These are phyloP conservation scores for Botryotinia calthae DNA, from an alignment of 2,329 filamentous ascomycete genomes.

Conservation along the genomic window DNA sequence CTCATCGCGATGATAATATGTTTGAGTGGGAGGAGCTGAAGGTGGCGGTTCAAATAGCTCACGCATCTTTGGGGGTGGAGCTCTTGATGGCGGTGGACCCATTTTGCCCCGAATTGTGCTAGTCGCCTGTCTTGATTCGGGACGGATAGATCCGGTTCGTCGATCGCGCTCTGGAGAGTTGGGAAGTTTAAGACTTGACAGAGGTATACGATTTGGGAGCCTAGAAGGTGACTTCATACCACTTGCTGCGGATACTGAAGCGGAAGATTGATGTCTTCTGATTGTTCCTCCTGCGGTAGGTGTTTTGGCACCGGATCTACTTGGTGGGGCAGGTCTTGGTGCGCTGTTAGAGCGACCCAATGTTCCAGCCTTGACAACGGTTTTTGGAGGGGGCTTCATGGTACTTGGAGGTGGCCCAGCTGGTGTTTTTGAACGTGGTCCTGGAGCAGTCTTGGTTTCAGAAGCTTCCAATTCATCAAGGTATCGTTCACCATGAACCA, in stretches of 20 bases:
- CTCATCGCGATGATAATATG: slow-evolving; percentile 50
- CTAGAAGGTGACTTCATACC: slow-evolving; percentile 58
- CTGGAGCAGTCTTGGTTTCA: slow-evolving; percentile 56
- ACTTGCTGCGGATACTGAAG: slow-evolving; percentile 16
- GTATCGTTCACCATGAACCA: slow-evolving; percentile 89
- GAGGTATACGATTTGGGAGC: slow-evolving; percentile 66
- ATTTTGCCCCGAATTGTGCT: slow-evolving; percentile 43
- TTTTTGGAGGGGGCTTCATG: slow-evolving; percentile 25
- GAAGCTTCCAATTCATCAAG: slow-evolving; percentile 75
- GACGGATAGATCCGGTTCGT: slow-evolving; percentile 29
- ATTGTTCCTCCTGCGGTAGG: slow-evolving; percentile 46
- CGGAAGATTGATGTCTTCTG: slow-evolving; percentile 34
- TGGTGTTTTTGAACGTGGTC: slow-evolving; percentile 73
- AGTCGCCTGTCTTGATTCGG: slow-evolving; percentile 35
- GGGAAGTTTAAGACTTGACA: slow-evolving; percentile 66
- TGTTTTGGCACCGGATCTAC: slow-evolving; percentile 48
- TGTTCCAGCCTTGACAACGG: slow-evolving; percentile 30
- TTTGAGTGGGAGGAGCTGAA: slow-evolving; percentile 49
- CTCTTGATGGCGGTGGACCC: slow-evolving; percentile 57
- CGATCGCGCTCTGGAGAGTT: slow-evolving; percentile 74
- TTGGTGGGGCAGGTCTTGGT: slow-evolving; percentile 31
- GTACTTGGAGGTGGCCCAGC: slow-evolving; percentile 56
- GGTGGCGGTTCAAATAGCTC: slow-evolving; percentile 61
- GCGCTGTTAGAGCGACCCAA: slow-evolving; percentile 35
- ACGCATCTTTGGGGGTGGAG: slow-evolving; percentile 89